These are phyloP conservation scores for Lavandula angustifolia DNA, from an alignment of 257 asterid species.

Conservation along the genomic window DNA sequence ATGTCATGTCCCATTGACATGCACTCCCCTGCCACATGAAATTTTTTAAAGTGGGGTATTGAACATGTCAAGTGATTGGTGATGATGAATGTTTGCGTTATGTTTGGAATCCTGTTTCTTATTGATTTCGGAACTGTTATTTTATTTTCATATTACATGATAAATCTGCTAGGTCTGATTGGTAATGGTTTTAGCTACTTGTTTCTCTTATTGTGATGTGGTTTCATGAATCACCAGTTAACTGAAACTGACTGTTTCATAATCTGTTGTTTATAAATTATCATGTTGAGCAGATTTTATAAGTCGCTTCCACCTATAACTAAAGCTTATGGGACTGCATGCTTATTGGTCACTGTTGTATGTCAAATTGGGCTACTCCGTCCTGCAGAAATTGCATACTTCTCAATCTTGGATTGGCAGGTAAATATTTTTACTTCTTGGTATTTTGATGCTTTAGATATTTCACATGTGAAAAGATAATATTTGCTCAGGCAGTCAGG, in stretches of 20 bases:
- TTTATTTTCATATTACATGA: not conserved
- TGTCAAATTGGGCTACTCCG: slow-evolving; percentile 61
- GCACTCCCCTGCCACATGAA: not conserved
- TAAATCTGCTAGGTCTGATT: not conserved
- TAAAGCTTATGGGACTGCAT: slow-evolving; percentile 87
- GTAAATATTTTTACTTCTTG: slow-evolving; percentile 42
- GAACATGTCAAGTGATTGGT: not conserved
- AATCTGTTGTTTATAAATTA: slow-evolving; percentile 15
- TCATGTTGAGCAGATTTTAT: slow-evolving; percentile 57
- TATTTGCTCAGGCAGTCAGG: not conserved
- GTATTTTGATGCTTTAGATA: slow-evolving; percentile 1
- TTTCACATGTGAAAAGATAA: not conserved
- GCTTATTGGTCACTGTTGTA: slow-evolving; percentile 59
- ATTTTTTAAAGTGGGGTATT: slow-evolving; percentile 1
- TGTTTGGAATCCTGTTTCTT: not conserved
- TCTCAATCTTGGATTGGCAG: slow-evolving; percentile 61
- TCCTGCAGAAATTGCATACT: slow-evolving; percentile 58
- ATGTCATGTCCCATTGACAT: not conserved
- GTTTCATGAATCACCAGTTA: not conserved
- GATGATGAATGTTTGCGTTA: not conserved
- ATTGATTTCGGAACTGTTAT: slow-evolving; percentile 3
- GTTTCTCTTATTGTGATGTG: not conserved
- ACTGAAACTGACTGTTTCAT: slow-evolving; percentile 1
- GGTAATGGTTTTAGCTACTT: too few species aligned
- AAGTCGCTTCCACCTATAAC: slow-evolving; percentile 92